Evolutionary conservation across 306 rosid genomes (phyloP), one percentile per base, ranked within the genome.

Genomic region (Castanospermum australe): DNA sequence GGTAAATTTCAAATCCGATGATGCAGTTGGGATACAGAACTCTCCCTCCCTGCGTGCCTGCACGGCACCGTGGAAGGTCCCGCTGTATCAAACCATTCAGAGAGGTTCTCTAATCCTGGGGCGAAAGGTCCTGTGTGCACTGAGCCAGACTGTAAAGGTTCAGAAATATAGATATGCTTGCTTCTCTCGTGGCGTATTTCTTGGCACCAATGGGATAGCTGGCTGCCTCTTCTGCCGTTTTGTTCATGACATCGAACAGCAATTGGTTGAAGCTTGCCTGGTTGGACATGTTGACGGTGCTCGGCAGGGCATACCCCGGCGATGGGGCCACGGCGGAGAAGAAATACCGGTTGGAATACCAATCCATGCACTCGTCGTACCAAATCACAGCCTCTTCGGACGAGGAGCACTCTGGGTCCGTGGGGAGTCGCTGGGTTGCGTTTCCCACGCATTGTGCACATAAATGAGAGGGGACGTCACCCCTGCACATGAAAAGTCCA

Each of bases 131-230:
- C 4, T 78, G 74, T 4, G 81, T 57, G 55, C 87, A 84, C 74
- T 84, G 87, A 3, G 22, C 75, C 2, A 79, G 35, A 36, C 77
- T 20, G 25, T 79, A 79, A 12, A 79, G 36, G n/a, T 77, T 75
- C 45, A 44, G 56, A 12, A 79, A 75, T 41, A 3, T 42, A 9
- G 85, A 67, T 15, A 75, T 75, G 2, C 12, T 48, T 2, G 14
- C 48, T 24, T 35, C 57, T 13, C n/a, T 28, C 4, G 77, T 57
- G 13, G 72, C 85, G 4, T 56, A 81, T 52, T 75, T 81, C 66
- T 75, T 50, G n/a, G 41, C 9, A 59, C 80, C 57, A 0, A 87
- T 78, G 24, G 86, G 80, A 7, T 38, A 51, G 14, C 2, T 2
- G 1, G 21, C 38, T 0, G 71, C 77, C 38, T 32, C 15, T 14